phyloP scores from a whole-genome alignment of 2,329 filamentous ascomycete species.

The Penicillium sp. region DNA sequence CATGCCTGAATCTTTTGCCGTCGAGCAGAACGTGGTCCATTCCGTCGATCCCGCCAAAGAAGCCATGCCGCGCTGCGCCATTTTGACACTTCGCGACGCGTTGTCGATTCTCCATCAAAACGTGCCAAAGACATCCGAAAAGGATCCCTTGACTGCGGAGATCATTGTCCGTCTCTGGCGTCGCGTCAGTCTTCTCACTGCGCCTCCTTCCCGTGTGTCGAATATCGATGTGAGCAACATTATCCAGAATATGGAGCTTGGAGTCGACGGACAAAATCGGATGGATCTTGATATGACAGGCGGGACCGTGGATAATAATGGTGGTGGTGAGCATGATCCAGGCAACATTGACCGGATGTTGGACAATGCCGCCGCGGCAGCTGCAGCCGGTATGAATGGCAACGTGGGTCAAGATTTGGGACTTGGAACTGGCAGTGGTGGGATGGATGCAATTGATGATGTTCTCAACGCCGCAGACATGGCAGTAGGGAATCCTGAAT shows the following conservation, averaged over 20 bases:
- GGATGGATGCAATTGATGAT: conserved; percentile 39
- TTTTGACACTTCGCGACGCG: conserved; percentile 39
- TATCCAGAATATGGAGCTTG: conserved; percentile 39
- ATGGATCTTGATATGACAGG: conserved; percentile 29
- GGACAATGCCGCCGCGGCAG: conserved; percentile 34
- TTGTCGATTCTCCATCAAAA: conserved; percentile 35
- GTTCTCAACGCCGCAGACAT: conserved; percentile 40
- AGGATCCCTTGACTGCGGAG: conserved; percentile 40
- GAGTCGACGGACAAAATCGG: conserved; percentile 25
- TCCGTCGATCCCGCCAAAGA: conserved; percentile 30
- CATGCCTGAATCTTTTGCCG: conserved; percentile 34
- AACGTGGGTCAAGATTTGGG: conserved; percentile 21
- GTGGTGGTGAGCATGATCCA: conserved; percentile 21
- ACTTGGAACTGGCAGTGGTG: conserved; percentile 20
- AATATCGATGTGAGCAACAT: conserved; percentile 41
- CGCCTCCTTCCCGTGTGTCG: conserved; percentile 34
- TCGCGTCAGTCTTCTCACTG: conserved; percentile 38
- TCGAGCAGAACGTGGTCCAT: conserved; percentile 34
- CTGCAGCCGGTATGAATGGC: conserved; percentile 29
- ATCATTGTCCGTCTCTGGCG: conserved; percentile 42
- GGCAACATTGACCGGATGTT: conserved; percentile 37
- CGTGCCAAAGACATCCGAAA: conserved; percentile 38
- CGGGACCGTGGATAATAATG: conserved; percentile 8
- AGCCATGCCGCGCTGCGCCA: conserved; percentile 26
- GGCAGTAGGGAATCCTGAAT: conserved; percentile 40